Evolutionary conservation across 768 basidiomycete genomes (phyloP), one percentile per base, ranked within the genome.

Genomic region (Rhodotorula kratochvilovae): DNA sequence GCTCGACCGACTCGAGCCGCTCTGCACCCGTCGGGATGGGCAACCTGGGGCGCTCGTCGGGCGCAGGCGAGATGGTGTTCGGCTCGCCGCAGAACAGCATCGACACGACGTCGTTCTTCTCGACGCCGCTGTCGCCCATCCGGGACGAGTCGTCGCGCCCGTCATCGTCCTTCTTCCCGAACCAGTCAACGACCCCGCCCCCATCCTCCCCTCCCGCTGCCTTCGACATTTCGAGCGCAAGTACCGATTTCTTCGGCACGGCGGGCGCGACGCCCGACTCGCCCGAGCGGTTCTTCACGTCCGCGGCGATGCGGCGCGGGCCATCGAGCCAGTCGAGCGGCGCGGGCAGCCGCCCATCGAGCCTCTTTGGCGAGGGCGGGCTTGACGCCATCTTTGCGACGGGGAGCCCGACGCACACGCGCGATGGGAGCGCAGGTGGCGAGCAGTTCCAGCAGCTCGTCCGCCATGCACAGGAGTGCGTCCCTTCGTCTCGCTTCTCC

Each of bases 41-140:
- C 36, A 39, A 50, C 50, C 25, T 27, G 33, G 21, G 35, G 10
- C 12, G 36, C 11, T 29, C 46, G 35, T 31, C 57, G 16, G 17
- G 27, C 8, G n/a, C 50, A 6, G 31, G 35, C 51, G 66, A 67
- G 17, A 33, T 56, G 21, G 45, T 33, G 16, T 33, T 42, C 43
- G 46, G 54, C 36, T 56, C 65, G 3, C 63, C 63, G 63, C 63
- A 25, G 54, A 46, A 33, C 46, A 62, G 57, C 23, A 46, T 74
- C 61, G 73, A 74, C 50, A 65, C 67, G 35, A 68, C 69, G 12
- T 71, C 70, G 3, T 74, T 68, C 63, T 56, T 71, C 36, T 43
- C 66, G 12, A 43, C 69, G 0, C 73, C 73, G 0, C 63, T 71
- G 35, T 71, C 69, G 25, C 73, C 73, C 0, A 33, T 63, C 13